A percentile compares a stretch with the other conserved stretches of the same genome.
These are phyloP conservation scores for Peniophora sp. DNA, from an alignment of 1,284 basidiomycete species.

Conservation along the genomic window DNA sequence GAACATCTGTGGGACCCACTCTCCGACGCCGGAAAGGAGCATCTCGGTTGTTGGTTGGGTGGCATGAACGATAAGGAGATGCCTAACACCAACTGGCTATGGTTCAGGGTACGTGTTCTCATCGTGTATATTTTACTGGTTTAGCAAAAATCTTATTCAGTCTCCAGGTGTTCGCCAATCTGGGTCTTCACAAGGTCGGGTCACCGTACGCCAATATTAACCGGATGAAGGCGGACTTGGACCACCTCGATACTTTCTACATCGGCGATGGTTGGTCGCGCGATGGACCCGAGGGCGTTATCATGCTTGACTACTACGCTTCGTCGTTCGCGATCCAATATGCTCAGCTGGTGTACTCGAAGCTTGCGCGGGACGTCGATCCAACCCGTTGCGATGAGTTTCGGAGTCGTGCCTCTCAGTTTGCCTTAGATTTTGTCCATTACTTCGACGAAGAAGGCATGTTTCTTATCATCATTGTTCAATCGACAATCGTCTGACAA, in stretches of 20 bases:
- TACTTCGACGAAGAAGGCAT: constrained; percentile 69
- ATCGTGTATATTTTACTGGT: background rate
- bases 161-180: constrained; percentile 63
- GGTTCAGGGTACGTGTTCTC: constrained; percentile 54
- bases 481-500: background rate
- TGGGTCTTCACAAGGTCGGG: constrained; percentile 58
- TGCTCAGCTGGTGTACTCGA: constrained; percentile 66
- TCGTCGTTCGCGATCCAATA: constrained; percentile 77
- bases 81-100: constrained; percentile 75
- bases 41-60: constrained; percentile 61
- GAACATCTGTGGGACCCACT: constrained; percentile 62
- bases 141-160: background rate
- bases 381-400: constrained; percentile 60
- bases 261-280: constrained; percentile 71
- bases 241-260: constrained; percentile 75
- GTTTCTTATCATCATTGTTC: constrained; percentile 6
- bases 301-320: constrained; percentile 77
- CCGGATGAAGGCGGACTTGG: constrained; percentile 68
- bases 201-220: constrained; percentile 48
- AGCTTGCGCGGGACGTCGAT: constrained; percentile 55
- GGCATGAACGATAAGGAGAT: constrained; percentile 72
- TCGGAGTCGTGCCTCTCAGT: constrained; percentile 51
- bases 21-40: constrained; percentile 40
- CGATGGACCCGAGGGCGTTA: constrained; percentile 69
- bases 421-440: constrained; percentile 64